Evolutionary conservation across 2,329 filamentous ascomycete species (phyloP).

Genomic region (Orbilia blumenaviensis): DNA sequence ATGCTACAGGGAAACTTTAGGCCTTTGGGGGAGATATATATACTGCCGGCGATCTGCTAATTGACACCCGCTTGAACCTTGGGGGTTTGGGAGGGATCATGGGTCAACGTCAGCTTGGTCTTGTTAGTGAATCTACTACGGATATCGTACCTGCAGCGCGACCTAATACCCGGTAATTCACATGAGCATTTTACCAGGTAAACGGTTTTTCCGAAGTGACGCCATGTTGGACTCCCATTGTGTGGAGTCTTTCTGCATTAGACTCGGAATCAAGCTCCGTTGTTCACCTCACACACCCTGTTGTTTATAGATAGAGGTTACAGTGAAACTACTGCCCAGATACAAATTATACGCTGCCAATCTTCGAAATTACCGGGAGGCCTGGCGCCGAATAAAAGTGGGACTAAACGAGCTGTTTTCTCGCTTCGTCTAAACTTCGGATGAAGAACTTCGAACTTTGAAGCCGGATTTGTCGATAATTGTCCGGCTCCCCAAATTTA

Average conservation of each 20-base stretch:
- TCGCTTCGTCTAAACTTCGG: not conserved
- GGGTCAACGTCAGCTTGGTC: conserved; percentile 30
- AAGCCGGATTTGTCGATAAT: no score
- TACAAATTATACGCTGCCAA: not conserved
- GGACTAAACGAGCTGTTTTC: not conserved
- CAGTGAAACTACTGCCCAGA: not conserved
- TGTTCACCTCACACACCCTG: not conserved
- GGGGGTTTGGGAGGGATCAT: not conserved
- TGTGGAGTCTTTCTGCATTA: not conserved
- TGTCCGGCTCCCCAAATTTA: no score
- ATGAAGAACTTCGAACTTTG: no score
- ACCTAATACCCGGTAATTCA: conserved; percentile 4
- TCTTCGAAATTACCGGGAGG: not conserved
- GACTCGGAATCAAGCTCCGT: conserved; percentile 37
- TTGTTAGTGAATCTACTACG: not conserved
- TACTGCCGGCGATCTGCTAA: conserved; percentile 5
- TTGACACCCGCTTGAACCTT: not conserved
- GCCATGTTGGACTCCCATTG: not conserved
- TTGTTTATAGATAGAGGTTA: not conserved
- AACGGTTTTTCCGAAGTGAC: conserved; percentile 3
- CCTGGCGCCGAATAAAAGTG: conserved; percentile 5
- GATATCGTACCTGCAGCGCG: conserved; percentile 32
- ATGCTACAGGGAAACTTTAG: not conserved
- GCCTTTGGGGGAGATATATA: conserved; percentile 1
- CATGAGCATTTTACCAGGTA: conserved; percentile 51